phyloP scores from a whole-genome alignment of 73 alveolate genomes.

The Paramecium sexaurelia region DNA sequence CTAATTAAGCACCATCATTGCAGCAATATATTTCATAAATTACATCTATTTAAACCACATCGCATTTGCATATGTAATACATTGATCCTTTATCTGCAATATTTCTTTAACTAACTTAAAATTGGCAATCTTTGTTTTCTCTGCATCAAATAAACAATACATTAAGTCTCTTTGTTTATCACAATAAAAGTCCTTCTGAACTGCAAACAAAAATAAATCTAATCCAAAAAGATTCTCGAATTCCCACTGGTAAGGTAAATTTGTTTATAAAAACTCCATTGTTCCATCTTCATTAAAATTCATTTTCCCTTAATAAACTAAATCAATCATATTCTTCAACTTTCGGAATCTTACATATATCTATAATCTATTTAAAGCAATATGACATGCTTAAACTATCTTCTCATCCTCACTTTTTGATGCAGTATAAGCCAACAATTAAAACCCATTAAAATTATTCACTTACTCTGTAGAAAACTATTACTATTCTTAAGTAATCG shows the following conservation, averaged over 20 bases:
- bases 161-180: conserved; percentile 41
- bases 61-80: conserved; percentile 41
- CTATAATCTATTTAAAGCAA: conserved; percentile 29
- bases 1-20: conserved; percentile 15
- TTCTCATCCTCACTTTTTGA: conserved; percentile 39
- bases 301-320: background rate
- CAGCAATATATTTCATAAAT: conserved; percentile 48
- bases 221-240: background rate
- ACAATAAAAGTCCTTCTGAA: conserved; percentile 44
- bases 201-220: conserved; percentile 25
- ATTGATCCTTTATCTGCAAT: background rate
- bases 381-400: conserved; percentile 34
- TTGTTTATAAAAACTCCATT: background rate
- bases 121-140: conserved; percentile 38
- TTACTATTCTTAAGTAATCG: background rate
- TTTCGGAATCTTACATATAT: conserved; percentile 33
- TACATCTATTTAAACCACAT: conserved; percentile 48
- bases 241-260: conserved; percentile 21
- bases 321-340: conserved; percentile 26
- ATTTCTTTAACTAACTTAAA: conserved; percentile 32
- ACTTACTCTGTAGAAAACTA: background rate
- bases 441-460: conserved; percentile 7
- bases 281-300: conserved; percentile 12
- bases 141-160: conserved; percentile 55
- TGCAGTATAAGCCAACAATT: conserved; percentile 6